A percentile compares a stretch with the other conserved stretches of the same genome.
Evolutionary conservation across 805 yeast species (phyloP).

Genomic region (Candida argentea): DNA sequence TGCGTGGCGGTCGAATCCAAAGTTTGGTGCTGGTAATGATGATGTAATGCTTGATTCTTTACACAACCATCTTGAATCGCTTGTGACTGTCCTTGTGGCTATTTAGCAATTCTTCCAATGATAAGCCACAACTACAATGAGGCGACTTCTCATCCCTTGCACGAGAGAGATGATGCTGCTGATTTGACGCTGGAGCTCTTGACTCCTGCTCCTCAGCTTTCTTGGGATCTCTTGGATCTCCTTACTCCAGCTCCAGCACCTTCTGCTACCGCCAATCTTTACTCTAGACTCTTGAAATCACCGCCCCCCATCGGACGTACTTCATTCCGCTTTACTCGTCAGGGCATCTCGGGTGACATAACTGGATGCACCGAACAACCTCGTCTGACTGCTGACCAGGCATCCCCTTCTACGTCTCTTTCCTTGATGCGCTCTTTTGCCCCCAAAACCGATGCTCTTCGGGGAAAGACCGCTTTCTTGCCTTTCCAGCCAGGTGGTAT

Average conservation of each 20-base stretch:
- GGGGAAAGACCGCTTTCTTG: slow-evolving; percentile 63
- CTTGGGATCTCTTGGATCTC: slow-evolving; percentile 62
- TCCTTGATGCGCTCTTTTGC: slow-evolving; percentile 62
- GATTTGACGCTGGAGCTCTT: too few relatives aligned
- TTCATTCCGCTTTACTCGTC: slow-evolving; percentile 54
- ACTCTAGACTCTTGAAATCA: slow-evolving; percentile 37
- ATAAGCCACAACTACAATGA: too few relatives aligned
- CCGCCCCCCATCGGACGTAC: slow-evolving; percentile 63
- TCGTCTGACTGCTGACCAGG: slow-evolving; percentile 36
- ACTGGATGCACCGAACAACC: slow-evolving; percentile 49
- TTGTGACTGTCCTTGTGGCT: neutral
- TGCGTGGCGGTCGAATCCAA: neutral
- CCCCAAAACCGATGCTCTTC: slow-evolving; percentile 47
- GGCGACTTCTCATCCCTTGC: too few relatives aligned
- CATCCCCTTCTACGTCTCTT: slow-evolving; percentile 59
- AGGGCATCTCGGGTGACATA: slow-evolving; percentile 69
- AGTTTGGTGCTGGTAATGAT: neutral
- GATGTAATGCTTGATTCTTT: neutral
- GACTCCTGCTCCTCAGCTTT: slow-evolving; percentile 51
- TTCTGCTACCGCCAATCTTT: slow-evolving; percentile 24
- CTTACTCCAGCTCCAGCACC: slow-evolving; percentile 50
- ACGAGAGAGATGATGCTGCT: too few relatives aligned
- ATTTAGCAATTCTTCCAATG: neutral
- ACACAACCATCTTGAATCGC: neutral
- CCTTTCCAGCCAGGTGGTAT: slow-evolving; percentile 94